phyloP scores from a whole-genome alignment of 1,284 basidiomycete genomes.

The Cutaneotrichosporon arboriforme region DNA sequence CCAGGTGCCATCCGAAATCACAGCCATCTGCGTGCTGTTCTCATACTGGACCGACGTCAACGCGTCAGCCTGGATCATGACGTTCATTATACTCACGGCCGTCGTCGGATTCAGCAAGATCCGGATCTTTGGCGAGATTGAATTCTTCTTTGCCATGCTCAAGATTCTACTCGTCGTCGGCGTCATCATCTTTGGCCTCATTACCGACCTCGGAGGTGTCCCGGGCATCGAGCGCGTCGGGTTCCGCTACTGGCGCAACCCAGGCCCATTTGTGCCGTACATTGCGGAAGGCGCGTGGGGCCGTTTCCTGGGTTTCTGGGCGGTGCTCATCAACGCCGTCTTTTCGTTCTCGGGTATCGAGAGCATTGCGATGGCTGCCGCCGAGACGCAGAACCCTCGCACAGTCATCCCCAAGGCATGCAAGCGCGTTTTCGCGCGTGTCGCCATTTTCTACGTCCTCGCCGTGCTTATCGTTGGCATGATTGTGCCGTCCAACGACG shows the following conservation, averaged over 20 bases:
- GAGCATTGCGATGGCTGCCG: slow-evolving; percentile 31
- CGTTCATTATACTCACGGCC: slow-evolving; percentile 17
- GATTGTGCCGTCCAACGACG: slow-evolving; percentile 52
- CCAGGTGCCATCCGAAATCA: slow-evolving; percentile 23
- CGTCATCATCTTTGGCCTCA: slow-evolving; percentile 56
- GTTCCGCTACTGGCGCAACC: slow-evolving; percentile 62
- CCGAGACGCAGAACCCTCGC: slow-evolving; percentile 35
- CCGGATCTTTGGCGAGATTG: slow-evolving; percentile 37
- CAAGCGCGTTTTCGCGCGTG: slow-evolving; percentile 16
- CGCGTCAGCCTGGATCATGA: slow-evolving; percentile 17
- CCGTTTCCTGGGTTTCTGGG: slow-evolving; percentile 24
- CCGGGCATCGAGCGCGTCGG: slow-evolving; percentile 47
- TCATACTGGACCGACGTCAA: slow-evolving; percentile 23
- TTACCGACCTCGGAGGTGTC: slow-evolving; percentile 53
- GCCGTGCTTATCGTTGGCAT: slow-evolving; percentile 58
- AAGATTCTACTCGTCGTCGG: slow-evolving; percentile 65
- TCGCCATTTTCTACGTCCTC: slow-evolving; percentile 56
- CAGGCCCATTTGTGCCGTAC: slow-evolving; percentile 52
- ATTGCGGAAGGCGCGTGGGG: slow-evolving; percentile 16
- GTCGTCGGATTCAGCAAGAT: slow-evolving; percentile 19
- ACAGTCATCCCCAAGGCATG: slow-evolving; percentile 23
- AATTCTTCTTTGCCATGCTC: slow-evolving; percentile 66
- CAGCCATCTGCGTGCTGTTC: slow-evolving; percentile 24
- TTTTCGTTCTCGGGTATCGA: slow-evolving; percentile 27
- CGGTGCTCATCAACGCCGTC: slow-evolving; percentile 26